Conservation (phyloP, 1,284 basidiomycete species). For the Termitomyces sp. region DNA sequence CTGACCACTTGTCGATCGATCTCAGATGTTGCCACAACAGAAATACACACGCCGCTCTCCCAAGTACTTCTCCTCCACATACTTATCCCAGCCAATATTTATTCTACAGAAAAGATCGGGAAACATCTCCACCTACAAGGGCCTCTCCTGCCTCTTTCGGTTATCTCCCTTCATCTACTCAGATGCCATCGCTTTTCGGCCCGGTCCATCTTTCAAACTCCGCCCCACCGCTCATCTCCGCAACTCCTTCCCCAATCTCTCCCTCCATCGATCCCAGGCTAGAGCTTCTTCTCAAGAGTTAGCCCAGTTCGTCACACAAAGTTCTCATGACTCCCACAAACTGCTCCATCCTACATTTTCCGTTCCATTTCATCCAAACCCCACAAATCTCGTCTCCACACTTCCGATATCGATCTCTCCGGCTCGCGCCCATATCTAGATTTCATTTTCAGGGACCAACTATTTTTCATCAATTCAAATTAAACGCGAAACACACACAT, state of each 20-base stretch:
- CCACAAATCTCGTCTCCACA: slow-evolving; percentile 4
- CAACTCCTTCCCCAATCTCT: too few relatives aligned
- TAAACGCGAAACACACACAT: slow-evolving; percentile 3
- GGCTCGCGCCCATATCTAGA: too few relatives aligned
- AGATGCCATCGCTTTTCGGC: slow-evolving; percentile 11
- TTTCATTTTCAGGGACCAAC: slow-evolving; percentile 10
- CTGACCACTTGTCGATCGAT: slow-evolving; percentile 16
- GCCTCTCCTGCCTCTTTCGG: slow-evolving; percentile 5
- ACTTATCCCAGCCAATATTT: too few relatives aligned
- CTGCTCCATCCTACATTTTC: too few relatives aligned
- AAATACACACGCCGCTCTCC: not conserved
- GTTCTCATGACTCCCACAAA: too few relatives aligned
- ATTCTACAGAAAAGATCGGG: too few relatives aligned
- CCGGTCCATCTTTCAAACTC: slow-evolving; percentile 7
- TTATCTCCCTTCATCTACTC: slow-evolving; percentile 9
- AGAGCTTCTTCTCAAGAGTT: slow-evolving; percentile 1
- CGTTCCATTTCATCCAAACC: not conserved
- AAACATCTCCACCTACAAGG: too few relatives aligned
- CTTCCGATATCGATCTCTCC: slow-evolving; percentile 11
- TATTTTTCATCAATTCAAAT: slow-evolving; percentile 3
- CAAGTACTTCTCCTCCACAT: too few relatives aligned
- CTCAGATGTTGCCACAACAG: slow-evolving; percentile 17
- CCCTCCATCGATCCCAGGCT: too few relatives aligned
- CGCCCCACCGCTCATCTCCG: slow-evolving; percentile 10
- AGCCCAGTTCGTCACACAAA: too few relatives aligned